Percentiles rank a stretch among this genome's conserved stretches.
Evolutionary conservation across 805 yeast species (phyloP).

Genomic region (Pichia paraexigua): DNA sequence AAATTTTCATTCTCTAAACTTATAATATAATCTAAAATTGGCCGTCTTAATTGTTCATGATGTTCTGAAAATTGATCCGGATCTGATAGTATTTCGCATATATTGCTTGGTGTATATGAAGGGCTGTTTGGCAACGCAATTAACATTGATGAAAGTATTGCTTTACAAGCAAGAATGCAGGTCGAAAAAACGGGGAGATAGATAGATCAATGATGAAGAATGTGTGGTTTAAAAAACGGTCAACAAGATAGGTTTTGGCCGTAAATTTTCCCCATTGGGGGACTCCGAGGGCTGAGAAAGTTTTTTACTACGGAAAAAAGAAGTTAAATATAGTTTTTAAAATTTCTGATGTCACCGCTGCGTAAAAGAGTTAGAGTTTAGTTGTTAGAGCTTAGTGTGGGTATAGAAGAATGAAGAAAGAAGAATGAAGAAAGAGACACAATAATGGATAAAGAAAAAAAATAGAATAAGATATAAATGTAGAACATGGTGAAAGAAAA

Average conservation of each 20-base stretch:
- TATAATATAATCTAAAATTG: constrained; percentile 11
- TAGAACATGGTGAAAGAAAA: not conserved
- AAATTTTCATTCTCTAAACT: constrained; percentile 14
- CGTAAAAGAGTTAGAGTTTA: not conserved
- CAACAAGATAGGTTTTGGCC: no score
- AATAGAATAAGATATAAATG: not conserved
- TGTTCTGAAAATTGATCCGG: constrained; percentile 17
- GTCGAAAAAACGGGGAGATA: not conserved
- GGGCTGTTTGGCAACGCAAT: not conserved
- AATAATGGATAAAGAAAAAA: not conserved
- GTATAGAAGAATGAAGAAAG: not conserved
- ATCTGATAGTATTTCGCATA: constrained; percentile 12
- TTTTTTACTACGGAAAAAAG: not conserved
- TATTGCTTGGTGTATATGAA: not conserved
- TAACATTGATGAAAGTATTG: not conserved
- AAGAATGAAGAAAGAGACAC: not conserved
- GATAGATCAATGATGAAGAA: no score
- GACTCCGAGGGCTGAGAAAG: not conserved
- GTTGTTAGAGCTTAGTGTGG: not conserved
- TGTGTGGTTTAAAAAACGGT: no score
- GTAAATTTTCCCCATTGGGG: no score
- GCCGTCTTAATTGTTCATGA: constrained; percentile 16
- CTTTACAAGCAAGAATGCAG: not conserved
- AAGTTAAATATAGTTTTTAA: no score
- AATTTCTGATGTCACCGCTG: not conserved